Conservation (phyloP, 2,329 filamentous ascomycete species). For the Colletotrichum siamense region DNA sequence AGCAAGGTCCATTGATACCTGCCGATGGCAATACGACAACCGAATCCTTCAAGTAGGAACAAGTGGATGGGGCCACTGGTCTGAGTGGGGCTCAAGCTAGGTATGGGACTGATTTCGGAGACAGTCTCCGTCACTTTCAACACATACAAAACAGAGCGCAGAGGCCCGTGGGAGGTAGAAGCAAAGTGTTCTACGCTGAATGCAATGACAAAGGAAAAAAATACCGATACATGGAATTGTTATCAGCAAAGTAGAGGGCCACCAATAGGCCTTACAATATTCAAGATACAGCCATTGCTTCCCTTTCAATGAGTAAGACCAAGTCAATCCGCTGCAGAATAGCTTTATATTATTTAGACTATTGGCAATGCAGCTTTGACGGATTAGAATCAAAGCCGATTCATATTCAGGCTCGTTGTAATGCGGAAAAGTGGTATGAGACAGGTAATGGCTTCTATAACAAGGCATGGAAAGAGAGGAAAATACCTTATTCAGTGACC, state of each 20-base stretch:
- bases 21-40: not conserved
- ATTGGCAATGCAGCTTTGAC: not conserved
- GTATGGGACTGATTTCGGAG: not conserved
- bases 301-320: not conserved
- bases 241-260: not conserved
- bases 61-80: not conserved
- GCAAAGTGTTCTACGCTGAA: not conserved
- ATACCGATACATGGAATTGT: not conserved
- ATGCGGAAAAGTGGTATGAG: not conserved
- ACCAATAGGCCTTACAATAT: not conserved
- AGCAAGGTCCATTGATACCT: not conserved
- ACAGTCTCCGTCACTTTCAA: not conserved
- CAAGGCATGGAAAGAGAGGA: not conserved
- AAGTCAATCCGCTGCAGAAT: too few species aligned
- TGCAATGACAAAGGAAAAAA: not conserved
- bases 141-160: rapidly evolving
- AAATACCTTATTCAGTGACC: not conserved
- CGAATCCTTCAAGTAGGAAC: not conserved
- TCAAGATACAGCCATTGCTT: not conserved
- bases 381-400: rapidly evolving
- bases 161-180: not conserved
- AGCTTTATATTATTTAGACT: too few species aligned
- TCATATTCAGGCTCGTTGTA: not conserved
- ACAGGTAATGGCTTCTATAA: not conserved
- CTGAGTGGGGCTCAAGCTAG: not conserved